Evolutionary conservation across 1,139 yeast species (phyloP), one percentile per base, ranked within the genome.

Genomic region (Kodamaea arcana): DNA sequence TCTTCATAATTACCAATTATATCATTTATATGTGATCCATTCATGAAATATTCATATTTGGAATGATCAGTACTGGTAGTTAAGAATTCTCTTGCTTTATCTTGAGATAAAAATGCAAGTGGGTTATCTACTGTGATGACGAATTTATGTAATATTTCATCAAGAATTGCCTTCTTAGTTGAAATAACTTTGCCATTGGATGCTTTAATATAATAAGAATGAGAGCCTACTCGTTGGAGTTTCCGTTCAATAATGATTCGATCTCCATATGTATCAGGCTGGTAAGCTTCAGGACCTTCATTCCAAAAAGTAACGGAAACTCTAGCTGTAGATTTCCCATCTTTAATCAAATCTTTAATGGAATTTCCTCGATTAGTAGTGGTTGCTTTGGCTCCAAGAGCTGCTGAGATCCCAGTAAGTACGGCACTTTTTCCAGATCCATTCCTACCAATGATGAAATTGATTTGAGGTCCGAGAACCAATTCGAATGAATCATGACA

Each of bases 381-480:
- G n/a, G 81, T 71, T 0, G 97, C 97, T 49, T 82, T 84, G 1
- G 95, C 95, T n/a, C 98, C 98, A 8, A 92, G 63, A 5, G 96
- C 94, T 10, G 88, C 83, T 3, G 94, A 80, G 5, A 94, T 79
- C 1, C 96, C 97, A 0, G 97, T 90, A 42, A 94, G 63, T 21
- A 94, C 74, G 1, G 98, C 96, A 57, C 94, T 81, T 53, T 94
- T 94, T 22, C 99, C 99, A 23, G 95, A 82, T 2, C 99, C 99
- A 51, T 94, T 94, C 44, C 85, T 75, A 10, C 99, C 99, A 24
- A 88, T 85, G 38, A 94, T 86, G 51, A 94, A 87, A 57, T 92
- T 94, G 44, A 92, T 71, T 39, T 83, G 78, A 0, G 95, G 94
- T 0, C 95, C 95, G 28, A 94, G 69, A 2, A 73, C 75, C 13